A percentile compares a stretch with the other conserved stretches of the same genome.
Evolutionary conservation across 2,329 filamentous ascomycete genomes (phyloP).

Genomic region (Akanthomyces muscarius): DNA sequence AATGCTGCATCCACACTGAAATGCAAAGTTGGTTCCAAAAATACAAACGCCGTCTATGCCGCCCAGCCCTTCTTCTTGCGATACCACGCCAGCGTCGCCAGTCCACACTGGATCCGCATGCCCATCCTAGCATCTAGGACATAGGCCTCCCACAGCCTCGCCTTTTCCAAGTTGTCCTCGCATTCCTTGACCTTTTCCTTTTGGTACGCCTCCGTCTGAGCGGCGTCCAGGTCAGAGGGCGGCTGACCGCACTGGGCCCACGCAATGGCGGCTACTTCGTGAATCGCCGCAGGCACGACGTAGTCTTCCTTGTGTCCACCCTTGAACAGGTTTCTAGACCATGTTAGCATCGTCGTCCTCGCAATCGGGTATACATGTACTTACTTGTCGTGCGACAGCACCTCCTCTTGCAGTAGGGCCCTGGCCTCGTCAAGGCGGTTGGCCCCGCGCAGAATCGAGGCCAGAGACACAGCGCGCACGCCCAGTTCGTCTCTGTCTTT

Average conservation of each 20-base stretch:
- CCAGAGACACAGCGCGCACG: conserved; percentile 62
- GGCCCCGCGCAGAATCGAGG: conserved; percentile 61
- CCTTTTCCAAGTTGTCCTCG: conserved; percentile 60
- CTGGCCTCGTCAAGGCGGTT: conserved; percentile 62
- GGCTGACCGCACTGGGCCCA: conserved; percentile 65
- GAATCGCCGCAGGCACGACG: conserved; percentile 68
- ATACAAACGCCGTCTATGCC: background rate
- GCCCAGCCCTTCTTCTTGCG: conserved; percentile 38
- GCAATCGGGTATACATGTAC: conserved; percentile 21
- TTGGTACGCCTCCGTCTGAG: conserved; percentile 36
- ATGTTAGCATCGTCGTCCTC: conserved; percentile 14
- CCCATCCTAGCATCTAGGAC: conserved; percentile 71
- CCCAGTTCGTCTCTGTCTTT: conserved; percentile 57
- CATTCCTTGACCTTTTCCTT: conserved; percentile 56
- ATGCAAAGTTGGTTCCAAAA: too few relatives aligned
- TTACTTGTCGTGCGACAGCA: conserved; percentile 62
- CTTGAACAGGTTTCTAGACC: conserved; percentile 47
- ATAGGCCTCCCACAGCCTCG: conserved; percentile 66
- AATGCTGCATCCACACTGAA: background rate
- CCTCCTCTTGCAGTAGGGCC: conserved; percentile 56
- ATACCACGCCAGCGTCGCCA: conserved; percentile 61
- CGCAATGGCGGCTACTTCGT: conserved; percentile 78
- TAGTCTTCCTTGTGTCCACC: conserved; percentile 65
- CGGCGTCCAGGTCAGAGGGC: conserved; percentile 25
- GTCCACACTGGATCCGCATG: conserved; percentile 66